A percentile compares a stretch with the other conserved stretches of the same genome.
These are phyloP conservation scores for Cutaneotrichosporon cutaneum DNA, from an alignment of 1,284 basidiomycete species.

Conservation along the genomic window DNA sequence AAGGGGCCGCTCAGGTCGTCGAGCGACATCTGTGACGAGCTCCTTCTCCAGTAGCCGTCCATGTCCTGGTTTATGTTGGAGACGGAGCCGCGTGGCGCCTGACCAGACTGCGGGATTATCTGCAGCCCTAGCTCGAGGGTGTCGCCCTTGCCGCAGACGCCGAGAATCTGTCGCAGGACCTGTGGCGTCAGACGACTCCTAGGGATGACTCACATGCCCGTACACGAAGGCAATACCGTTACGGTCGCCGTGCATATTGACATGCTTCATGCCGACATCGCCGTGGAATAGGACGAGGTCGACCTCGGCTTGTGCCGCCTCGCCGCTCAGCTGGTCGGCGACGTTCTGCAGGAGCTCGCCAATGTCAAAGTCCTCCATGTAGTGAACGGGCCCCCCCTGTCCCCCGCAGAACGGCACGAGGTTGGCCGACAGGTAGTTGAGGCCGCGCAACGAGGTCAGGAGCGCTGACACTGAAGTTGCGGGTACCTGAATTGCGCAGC, in stretches of 20 bases:
- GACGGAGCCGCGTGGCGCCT: conserved; percentile 33
- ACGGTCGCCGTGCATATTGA: conserved; percentile 79
- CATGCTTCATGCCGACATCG: conserved; percentile 77
- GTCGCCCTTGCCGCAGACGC: conserved; percentile 67
- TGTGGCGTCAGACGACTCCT: conserved; percentile 42
- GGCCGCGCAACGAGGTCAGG: conserved; percentile 81
- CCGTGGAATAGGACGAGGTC: conserved; percentile 86
- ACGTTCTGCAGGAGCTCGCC: conserved; percentile 70
- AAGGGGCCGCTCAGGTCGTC: conserved; percentile 24
- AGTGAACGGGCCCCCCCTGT: conserved; percentile 4
- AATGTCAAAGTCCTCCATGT: conserved; percentile 59
- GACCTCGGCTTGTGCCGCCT: conserved; percentile 75
- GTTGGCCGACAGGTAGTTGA: conserved; percentile 85
- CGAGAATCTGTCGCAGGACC: conserved; percentile 80
- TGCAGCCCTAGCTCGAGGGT: conserved; percentile 86
- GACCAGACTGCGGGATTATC: conserved; percentile 56
- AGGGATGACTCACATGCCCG: conserved; percentile 66
- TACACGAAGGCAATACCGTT: conserved; percentile 75
- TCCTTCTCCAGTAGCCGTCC: conserved; percentile 20
- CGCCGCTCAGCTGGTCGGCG: conserved; percentile 79
- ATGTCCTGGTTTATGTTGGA: conserved; percentile 19
- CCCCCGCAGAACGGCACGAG: conserved; percentile 48
- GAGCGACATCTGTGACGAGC: conserved; percentile 7
- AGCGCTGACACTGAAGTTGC: conserved; percentile 82
- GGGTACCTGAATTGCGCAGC: conserved; percentile 78